Conservation (phyloP, 106 monocot species). For the Dendrobium officinale region DNA sequence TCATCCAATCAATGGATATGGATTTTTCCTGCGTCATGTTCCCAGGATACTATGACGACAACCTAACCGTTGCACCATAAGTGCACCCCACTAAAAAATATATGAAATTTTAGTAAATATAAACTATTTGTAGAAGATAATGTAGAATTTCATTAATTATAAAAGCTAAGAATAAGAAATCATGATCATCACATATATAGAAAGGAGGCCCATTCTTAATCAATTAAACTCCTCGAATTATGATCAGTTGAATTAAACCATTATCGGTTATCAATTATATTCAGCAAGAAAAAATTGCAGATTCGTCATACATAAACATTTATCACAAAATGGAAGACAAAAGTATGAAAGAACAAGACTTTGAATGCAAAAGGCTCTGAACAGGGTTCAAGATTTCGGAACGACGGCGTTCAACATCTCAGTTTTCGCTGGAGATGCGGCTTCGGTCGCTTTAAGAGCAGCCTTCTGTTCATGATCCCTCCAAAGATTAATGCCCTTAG, state of each 20-base stretch:
- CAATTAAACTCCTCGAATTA: neutral
- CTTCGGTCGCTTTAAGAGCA: constrained; percentile 29
- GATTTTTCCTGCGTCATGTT: neutral
- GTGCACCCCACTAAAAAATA: neutral
- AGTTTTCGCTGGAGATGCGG: neutral
- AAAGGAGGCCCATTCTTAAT: neutral
- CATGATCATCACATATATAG: neutral
- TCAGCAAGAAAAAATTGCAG: neutral
- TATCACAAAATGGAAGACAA: neutral
- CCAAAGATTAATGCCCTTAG: constrained; percentile 55
- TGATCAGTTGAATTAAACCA: neutral
- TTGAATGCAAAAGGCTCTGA: neutral
- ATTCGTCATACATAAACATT: neutral
- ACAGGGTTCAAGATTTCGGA: constrained; percentile 1
- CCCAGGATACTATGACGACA: neutral
- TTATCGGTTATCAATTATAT: neutral
- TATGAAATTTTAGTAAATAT: neutral
- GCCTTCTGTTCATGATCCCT: constrained; percentile 52
- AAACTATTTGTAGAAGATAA: neutral
- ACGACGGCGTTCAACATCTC: neutral
- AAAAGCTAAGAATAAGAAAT: neutral
- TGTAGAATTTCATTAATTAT: neutral
- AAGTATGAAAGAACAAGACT: neutral
- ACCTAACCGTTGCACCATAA: neutral
- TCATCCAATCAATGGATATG: neutral